Evolutionary conservation across 1,284 basidiomycete genomes (phyloP).

Genomic region (Ustilago tritici): DNA sequence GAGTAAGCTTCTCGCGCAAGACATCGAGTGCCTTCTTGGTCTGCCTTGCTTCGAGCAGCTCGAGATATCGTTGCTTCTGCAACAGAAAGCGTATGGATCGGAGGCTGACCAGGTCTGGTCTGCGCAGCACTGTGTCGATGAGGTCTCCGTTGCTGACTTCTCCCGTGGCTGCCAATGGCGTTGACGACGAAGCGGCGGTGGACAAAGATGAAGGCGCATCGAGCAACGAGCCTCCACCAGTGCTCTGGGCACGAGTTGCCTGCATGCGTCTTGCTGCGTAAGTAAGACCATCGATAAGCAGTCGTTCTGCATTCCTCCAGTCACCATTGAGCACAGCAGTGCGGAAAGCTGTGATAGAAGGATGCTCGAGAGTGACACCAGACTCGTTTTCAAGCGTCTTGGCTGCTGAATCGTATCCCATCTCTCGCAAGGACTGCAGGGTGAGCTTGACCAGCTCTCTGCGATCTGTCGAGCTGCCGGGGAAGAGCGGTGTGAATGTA

Average conservation of each 20-base stretch:
- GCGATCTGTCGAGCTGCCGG: constrained; percentile 72
- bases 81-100: constrained; percentile 84
- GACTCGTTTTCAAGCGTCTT: constrained; percentile 90
- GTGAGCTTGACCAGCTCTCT: constrained; percentile 92
- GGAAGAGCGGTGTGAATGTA: constrained; percentile 33
- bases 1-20: constrained; percentile 86
- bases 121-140: constrained; percentile 54
- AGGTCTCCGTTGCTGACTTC: constrained; percentile 26
- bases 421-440: constrained; percentile 88
- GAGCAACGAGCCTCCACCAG: not conserved
- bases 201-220: constrained; percentile 28
- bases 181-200: constrained; percentile 22
- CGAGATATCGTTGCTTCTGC: constrained; percentile 94
- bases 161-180: constrained; percentile 12
- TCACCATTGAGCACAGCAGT: constrained; percentile 83
- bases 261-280: constrained; percentile 47
- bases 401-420: constrained; percentile 93
- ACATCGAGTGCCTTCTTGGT: constrained; percentile 86
- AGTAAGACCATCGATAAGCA: constrained; percentile 73
- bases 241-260: constrained; percentile 16
- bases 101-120: constrained; percentile 44
- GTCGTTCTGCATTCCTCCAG: constrained; percentile 84
- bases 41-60: constrained; percentile 86
- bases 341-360: constrained; percentile 83
- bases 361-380: constrained; percentile 85